These are phyloP conservation scores for Cyberlindnera americana DNA, from an alignment of 805 yeast species.

Conservation along the genomic window DNA sequence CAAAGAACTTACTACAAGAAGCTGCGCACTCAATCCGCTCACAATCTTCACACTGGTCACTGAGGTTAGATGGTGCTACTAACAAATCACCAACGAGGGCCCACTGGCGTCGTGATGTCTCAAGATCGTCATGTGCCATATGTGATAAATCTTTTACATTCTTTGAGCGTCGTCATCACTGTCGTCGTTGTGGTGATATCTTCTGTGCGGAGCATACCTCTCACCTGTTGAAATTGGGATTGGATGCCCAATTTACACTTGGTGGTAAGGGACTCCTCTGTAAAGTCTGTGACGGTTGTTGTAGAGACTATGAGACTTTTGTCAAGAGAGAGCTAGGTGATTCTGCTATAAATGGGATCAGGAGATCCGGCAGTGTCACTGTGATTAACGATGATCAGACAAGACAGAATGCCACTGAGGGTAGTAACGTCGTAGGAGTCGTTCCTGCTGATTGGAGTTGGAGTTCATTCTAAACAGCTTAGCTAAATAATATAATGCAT, in stretches of 20 bases:
- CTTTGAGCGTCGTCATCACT: constrained; percentile 78
- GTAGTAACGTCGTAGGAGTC: constrained; percentile 37
- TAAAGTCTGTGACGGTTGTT: constrained; percentile 69
- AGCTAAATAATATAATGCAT: background rate
- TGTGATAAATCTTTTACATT: constrained; percentile 71
- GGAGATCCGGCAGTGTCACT: background rate
- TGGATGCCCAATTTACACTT: constrained; percentile 59
- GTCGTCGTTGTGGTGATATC: constrained; percentile 81
- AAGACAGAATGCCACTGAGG: constrained; percentile 12
- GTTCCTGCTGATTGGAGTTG: constrained; percentile 80
- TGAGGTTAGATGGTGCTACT: constrained; percentile 28
- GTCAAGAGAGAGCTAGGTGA: constrained; percentile 30
- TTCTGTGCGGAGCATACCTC: constrained; percentile 68
- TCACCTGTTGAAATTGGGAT: constrained; percentile 51
- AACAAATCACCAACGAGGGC: constrained; percentile 37
- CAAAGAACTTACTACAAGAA: constrained; percentile 20
- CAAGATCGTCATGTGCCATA: constrained; percentile 58
- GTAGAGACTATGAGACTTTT: constrained; percentile 54
- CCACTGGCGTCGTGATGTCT: constrained; percentile 75
- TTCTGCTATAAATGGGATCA: background rate
- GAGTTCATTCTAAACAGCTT: constrained; percentile 53
- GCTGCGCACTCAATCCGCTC: constrained; percentile 28
- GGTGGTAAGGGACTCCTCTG: constrained; percentile 65
- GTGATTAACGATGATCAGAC: background rate
- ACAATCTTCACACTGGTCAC: constrained; percentile 26